Evolutionary conservation across 352 stramenopile species (phyloP).

Genomic region (Phytophthora capsici): DNA sequence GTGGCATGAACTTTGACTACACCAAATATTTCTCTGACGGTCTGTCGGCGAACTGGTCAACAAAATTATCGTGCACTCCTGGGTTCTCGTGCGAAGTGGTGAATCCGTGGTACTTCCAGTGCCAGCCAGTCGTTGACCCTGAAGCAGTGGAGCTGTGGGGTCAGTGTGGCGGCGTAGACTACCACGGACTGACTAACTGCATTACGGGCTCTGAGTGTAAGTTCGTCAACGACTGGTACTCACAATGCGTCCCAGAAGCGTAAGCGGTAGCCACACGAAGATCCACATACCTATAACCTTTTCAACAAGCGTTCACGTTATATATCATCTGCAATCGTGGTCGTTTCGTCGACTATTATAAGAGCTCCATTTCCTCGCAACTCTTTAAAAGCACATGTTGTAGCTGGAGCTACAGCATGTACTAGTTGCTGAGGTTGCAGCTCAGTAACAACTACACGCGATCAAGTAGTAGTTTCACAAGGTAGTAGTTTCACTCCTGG

Average conservation of each 20-base stretch:
- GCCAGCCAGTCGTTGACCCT: constrained; percentile 20
- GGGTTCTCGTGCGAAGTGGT: constrained; percentile 44
- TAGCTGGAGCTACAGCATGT: too few relatives aligned
- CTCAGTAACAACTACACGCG: too few relatives aligned
- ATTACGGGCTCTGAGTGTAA: constrained; percentile 32
- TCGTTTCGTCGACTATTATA: too few relatives aligned
- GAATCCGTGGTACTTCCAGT: constrained; percentile 48
- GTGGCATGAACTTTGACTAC: constrained; percentile 41
- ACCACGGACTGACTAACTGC: constrained; percentile 28
- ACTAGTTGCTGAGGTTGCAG: too few relatives aligned
- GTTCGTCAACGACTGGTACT: constrained; percentile 50
- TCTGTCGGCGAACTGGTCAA: constrained; percentile 14
- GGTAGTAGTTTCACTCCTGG: too few relatives aligned
- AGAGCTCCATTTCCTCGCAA: too few relatives aligned
- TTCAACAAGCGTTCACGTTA: neutral
- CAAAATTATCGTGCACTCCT: constrained; percentile 26
- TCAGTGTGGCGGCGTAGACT: constrained; percentile 27
- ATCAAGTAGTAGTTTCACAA: too few relatives aligned
- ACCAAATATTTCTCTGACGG: constrained; percentile 23
- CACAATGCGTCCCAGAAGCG: constrained; percentile 43
- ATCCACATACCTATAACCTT: neutral
- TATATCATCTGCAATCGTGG: too few relatives aligned
- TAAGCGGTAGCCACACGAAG: neutral
- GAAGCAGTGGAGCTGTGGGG: constrained; percentile 33
- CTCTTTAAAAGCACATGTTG: neutral